Evolutionary conservation across 148 eudicot genomes (phyloP).

Genomic region (Cornus controversa): DNA sequence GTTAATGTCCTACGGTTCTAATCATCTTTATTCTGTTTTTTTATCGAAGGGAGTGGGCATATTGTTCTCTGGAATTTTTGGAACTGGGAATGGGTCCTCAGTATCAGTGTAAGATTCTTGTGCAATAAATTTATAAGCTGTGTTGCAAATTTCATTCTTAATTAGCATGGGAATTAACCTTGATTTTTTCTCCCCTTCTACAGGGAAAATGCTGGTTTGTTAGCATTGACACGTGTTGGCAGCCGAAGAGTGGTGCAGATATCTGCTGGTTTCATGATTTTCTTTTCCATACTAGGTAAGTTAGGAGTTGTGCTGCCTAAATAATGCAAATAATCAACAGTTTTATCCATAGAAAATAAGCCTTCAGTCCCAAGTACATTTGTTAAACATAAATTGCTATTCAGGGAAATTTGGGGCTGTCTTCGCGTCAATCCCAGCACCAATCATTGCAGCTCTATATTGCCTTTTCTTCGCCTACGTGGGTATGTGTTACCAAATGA

Average conservation of each 20-base stretch:
- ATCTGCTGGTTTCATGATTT: conserved; percentile 87
- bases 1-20: neutral
- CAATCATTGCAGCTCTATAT: conserved; percentile 74
- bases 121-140: neutral
- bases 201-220: conserved; percentile 85
- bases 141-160: neutral
- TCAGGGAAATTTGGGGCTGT: conserved; percentile 85
- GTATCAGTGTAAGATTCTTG: conserved; percentile 62
- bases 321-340: neutral
- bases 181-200: neutral
- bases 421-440: conserved; percentile 81
- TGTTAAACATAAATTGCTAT: neutral
- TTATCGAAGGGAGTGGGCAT: conserved; percentile 69
- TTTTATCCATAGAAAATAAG: neutral
- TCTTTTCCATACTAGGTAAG: conserved; percentile 73
- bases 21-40: neutral
- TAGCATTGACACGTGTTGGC: conserved; percentile 76
- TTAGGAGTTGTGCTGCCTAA: neutral
- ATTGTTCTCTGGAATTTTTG: conserved; percentile 72
- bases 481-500: conserved; percentile 40
- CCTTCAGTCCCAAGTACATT: neutral
- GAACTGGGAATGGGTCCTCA: conserved; percentile 75
- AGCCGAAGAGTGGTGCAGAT: conserved; percentile 87
- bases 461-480: conserved; percentile 86
- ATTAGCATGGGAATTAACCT: neutral